Base-by-base conservation (phyloP, 2,329 filamentous ascomycete species). In the Trichoderma arundinaceum region DNA sequence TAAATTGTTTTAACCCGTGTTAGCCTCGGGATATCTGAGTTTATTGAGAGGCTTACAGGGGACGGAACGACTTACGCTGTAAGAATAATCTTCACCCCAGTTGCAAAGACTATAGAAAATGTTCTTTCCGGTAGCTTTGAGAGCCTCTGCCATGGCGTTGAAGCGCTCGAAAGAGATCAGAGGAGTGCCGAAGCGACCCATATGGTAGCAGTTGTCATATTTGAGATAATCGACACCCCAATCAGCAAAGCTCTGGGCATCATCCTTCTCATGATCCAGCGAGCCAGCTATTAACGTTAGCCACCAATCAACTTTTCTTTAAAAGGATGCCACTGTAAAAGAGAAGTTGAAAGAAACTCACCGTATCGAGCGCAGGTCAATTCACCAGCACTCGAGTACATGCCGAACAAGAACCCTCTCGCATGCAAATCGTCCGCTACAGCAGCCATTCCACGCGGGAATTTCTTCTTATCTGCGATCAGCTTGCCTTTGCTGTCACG, bases 171-270 rank as follows among this genome's bases (percentile, higher is more conserved):
- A 66, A 4, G 64, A 66, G 12, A 66, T 66, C 10, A 62, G 57
- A 12, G 57, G 64, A 15, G 57, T 63, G 39, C 64, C 64, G 46
- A 62, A 54, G 15, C 58, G 64, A 17, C 64, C 64, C 57, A 62
- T 63, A 49, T 66, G 57, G 58, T 62, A 66, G 69, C 82, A 84
- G 69, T 83, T 83, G 67, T 84, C 82, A 67, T 84, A 84, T 74
- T 85, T 85, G 39, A 84, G 74, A 57, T 84, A 84, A 69, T 84
- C 82, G 54, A 84, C 77, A 1, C 81, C 82, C 83, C 83, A 85
- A 10, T 78, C 76, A 0, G 83, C 82, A 68, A 84, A 86, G 0
- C 79, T 80, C 67, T 81, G 70, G 0, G 84, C 85, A 71, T 87
- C 85, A 8, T 82, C 73, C 5, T 76, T 71, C 68, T 88, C 85